Percentiles rank a stretch among this genome's conserved stretches.
Conservation (phyloP, 2,329 filamentous ascomycete species). For the Monilinia aucupariae region DNA sequence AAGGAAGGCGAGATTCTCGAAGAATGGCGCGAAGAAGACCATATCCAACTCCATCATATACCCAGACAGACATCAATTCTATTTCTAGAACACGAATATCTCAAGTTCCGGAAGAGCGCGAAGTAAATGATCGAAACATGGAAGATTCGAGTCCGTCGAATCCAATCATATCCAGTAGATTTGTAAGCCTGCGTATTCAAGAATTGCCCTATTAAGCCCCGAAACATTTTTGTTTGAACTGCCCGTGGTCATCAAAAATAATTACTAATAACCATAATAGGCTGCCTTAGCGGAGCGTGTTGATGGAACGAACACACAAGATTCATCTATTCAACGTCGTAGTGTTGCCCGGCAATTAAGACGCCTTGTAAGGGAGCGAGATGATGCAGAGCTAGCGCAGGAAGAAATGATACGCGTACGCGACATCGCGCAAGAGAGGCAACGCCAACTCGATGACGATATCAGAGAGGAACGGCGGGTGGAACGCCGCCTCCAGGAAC, state of each 20-base stretch:
- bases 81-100: conserved; percentile 14
- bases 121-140: background rate
- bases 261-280: background rate
- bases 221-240: background rate
- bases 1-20: conserved; percentile 21
- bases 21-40: conserved; percentile 25
- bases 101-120: background rate
- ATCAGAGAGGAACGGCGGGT: background rate
- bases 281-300: background rate
- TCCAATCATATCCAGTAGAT: background rate
- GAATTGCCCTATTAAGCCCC: background rate
- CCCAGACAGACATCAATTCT: conserved; percentile 23
- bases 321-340: background rate
- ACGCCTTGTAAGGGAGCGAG: background rate
- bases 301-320: background rate
- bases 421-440: background rate
- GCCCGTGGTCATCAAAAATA: background rate
- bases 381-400: background rate
- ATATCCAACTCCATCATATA: conserved; percentile 27
- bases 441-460: background rate
- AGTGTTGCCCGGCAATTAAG: too few species aligned
- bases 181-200: background rate
- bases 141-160: background rate
- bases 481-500: background rate
- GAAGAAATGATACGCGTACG: background rate